phyloP scores from a whole-genome alignment of 2,329 filamentous ascomycete genomes.

The Diaporthe sp. region DNA sequence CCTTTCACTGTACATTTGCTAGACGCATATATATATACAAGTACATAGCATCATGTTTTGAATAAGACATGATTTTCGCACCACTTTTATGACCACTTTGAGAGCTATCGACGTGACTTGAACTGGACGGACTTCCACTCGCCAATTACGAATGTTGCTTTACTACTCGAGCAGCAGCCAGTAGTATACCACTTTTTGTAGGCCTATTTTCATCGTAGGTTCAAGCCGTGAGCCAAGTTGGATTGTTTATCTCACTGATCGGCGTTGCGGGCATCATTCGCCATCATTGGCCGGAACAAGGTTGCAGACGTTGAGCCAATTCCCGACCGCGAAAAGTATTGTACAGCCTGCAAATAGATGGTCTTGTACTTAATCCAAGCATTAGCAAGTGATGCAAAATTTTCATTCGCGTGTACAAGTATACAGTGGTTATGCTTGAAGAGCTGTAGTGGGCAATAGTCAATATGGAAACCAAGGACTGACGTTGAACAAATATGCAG shows the following conservation, averaged over 20 bases:
- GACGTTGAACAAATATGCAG: neutral
- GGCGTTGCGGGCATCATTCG: too few relatives aligned
- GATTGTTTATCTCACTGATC: too few relatives aligned
- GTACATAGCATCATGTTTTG: neutral
- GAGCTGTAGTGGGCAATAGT: neutral
- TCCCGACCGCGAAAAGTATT: neutral
- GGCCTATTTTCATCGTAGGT: too few relatives aligned
- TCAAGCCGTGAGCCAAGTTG: too few relatives aligned
- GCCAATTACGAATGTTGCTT: too few relatives aligned
- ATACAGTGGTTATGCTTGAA: neutral
- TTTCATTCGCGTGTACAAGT: fast-evolving
- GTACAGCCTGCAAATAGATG: neutral
- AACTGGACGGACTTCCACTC: too few relatives aligned
- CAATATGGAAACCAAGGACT: neutral
- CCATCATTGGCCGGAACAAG: neutral
- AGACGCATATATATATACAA: slow-evolving; percentile 15
- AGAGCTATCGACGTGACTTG: neutral
- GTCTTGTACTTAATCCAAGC: too few relatives aligned
- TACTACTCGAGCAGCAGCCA: neutral
- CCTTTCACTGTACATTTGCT: slow-evolving; percentile 33
- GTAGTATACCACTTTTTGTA: neutral
- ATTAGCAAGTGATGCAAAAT: neutral
- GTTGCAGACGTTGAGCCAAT: neutral
- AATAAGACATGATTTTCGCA: neutral
- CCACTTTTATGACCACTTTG: too few relatives aligned